Base-by-base conservation (phyloP, 371 early-diverging fungal genomes). In the Actinomucor elegans region DNA sequence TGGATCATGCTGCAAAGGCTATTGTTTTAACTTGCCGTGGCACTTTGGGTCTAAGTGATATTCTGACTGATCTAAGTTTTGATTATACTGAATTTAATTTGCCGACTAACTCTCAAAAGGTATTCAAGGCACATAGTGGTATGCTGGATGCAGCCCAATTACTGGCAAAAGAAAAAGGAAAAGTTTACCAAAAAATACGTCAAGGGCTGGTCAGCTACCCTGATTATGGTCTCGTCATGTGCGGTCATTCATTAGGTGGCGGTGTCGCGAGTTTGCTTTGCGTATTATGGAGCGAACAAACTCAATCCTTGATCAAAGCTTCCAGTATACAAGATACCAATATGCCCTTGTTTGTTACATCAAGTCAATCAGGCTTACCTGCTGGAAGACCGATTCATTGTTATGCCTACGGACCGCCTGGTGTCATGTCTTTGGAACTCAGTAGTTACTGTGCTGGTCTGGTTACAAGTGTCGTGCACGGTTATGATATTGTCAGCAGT, bases 21-120 rank as follows among this genome's bases (percentile, higher is more conserved):
- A 79, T 97, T 5, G 92, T 95, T 0, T 55, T 97, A n/a, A 91
- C 94, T 0, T 88, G 93, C 52, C 88, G 97, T 3, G 97, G 97
- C 11, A 97, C 97, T 1, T 71, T 95, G 1, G 94, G 94, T 0
- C 74, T 95, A 18, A 89, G 87, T 6, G 97, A 97, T 58, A 71
- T 92, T 17, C 68, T 97, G 44, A 90, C 94, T 14, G 95, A 97
- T 65, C 79, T 96, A 28, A 87, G 89, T 24, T 91, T 91, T 55
- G 81, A 84, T 26, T 93, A 93, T 69, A 73, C 80, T 35, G 73
- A 83, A 18, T 69, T 93, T 34, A 57, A 57, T 1, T 61, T 91
- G 33, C 71, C 75, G 0, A 48, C 41, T 7, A 40, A 67, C 18
- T 69, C 47, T n/a, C 17, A 28, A 10, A 45, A 61, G 24, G 31